These are phyloP conservation scores for Thraustotheca clavata DNA, from an alignment of 352 stramenopile genomes.

Conservation along the genomic window DNA sequence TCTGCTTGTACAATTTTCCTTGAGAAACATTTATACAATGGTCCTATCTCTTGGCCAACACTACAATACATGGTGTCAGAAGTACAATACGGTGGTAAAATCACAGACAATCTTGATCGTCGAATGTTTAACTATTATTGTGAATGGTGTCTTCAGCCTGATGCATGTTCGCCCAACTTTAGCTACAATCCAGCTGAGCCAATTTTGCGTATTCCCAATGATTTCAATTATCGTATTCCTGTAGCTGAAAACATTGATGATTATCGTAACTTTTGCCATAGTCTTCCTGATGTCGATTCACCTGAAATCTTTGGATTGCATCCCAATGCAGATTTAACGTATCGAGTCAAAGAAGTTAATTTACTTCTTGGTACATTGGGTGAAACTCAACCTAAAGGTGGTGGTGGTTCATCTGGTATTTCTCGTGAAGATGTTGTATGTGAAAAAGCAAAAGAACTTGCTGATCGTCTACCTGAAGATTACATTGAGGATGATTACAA, in stretches of 20 bases:
- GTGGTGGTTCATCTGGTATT: constrained; percentile 78
- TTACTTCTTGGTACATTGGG: constrained; percentile 90
- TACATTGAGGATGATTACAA: constrained; percentile 98
- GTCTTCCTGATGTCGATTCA: constrained; percentile 95
- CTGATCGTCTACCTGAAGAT: constrained; percentile 91
- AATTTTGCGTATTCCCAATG: constrained; percentile 95
- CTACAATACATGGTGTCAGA: constrained; percentile 99
- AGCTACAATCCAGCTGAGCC: constrained; percentile 92
- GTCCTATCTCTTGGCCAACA: constrained; percentile 96
- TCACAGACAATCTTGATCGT: constrained; percentile 98
- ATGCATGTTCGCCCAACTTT: constrained; percentile 78
- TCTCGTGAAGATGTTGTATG: constrained; percentile 94
- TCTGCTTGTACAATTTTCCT: constrained; percentile 97
- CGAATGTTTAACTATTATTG: constrained; percentile 97
- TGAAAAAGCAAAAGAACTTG: constrained; percentile 92
- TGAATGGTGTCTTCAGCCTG: constrained; percentile 92
- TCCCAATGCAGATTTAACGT: constrained; percentile 97
- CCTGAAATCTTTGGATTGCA: constrained; percentile 98
- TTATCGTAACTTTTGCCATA: constrained; percentile 93
- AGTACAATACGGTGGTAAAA: constrained; percentile 98
- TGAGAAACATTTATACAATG: constrained; percentile 98
- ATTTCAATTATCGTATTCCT: constrained; percentile 95
- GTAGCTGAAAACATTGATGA: constrained; percentile 89
- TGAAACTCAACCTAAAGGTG: constrained; percentile 95
- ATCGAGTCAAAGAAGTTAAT: constrained; percentile 95